Conservation (phyloP, 1,284 basidiomycete genomes). For the Malassezia nana region DNA sequence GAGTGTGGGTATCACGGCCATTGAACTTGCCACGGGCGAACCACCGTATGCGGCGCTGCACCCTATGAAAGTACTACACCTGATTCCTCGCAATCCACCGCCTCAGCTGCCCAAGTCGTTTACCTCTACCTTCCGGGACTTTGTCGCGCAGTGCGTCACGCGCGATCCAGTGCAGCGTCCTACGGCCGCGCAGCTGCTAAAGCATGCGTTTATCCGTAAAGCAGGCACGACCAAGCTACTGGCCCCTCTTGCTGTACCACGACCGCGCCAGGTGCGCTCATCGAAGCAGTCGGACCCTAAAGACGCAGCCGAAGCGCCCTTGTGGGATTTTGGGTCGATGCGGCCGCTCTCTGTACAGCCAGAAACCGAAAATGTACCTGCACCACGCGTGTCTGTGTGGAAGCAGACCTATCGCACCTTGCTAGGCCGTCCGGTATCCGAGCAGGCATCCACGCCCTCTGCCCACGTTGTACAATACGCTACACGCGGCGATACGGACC, state of each 20-base stretch:
- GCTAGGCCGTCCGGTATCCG: background rate
- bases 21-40: constrained; percentile 92
- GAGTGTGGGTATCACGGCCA: constrained; percentile 68
- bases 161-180: constrained; percentile 81
- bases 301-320: background rate
- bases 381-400: background rate
- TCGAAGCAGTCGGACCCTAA: background rate
- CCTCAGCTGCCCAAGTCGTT: constrained; percentile 79
- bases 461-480: background rate
- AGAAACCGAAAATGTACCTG: background rate
- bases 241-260: background rate
- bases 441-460: background rate
- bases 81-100: constrained; percentile 94
- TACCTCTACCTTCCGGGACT: constrained; percentile 83
- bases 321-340: constrained; percentile 12
- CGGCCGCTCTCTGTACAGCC: background rate
- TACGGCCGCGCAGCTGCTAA: constrained; percentile 81
- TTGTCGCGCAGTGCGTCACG: constrained; percentile 82
- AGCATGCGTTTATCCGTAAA: constrained; percentile 87
- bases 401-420: background rate
- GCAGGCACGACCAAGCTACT: constrained; percentile 50
- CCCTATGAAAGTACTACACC: constrained; percentile 95
- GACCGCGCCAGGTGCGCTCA: background rate
- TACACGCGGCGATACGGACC: background rate
- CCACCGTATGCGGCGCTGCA: constrained; percentile 95